Percentiles rank a stretch among this genome's conserved stretches.
Evolutionary conservation across 352 stramenopile species (phyloP).

Genomic region (Chrysophaeum taylorii): DNA sequence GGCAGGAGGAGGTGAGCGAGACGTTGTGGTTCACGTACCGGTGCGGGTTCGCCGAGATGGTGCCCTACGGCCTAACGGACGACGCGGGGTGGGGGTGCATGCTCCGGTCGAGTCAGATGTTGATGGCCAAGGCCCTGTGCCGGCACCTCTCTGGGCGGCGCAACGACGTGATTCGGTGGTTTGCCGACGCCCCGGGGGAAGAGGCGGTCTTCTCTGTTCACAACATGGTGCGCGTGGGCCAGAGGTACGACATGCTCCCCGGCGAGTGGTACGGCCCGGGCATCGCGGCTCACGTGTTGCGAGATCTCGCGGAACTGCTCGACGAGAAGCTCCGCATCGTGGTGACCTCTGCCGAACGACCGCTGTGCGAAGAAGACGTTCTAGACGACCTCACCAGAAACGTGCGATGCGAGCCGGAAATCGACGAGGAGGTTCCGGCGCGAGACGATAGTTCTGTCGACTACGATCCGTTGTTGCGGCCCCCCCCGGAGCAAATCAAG

Average conservation of each 20-base stretch:
- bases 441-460: slow-evolving; percentile 32
- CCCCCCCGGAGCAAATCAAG: slow-evolving; percentile 38
- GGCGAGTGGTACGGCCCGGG: slow-evolving; percentile 74
- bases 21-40: slow-evolving; percentile 69
- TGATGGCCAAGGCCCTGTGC: slow-evolving; percentile 60
- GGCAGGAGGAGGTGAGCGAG: background rate
- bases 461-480: slow-evolving; percentile 61
- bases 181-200: slow-evolving; percentile 53
- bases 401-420: background rate
- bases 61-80: slow-evolving; percentile 55
- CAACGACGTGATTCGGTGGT: slow-evolving; percentile 48
- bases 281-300: slow-evolving; percentile 59
- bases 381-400: slow-evolving; percentile 6
- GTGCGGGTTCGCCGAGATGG: slow-evolving; percentile 59
- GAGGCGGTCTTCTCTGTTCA: slow-evolving; percentile 64
- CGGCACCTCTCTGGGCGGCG: slow-evolving; percentile 30
- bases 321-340: slow-evolving; percentile 55
- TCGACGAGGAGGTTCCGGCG: background rate
- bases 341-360: slow-evolving; percentile 23
- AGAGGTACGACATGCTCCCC: slow-evolving; percentile 68
- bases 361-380: background rate
- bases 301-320: slow-evolving; percentile 64
- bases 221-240: slow-evolving; percentile 52
- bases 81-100: slow-evolving; percentile 76
- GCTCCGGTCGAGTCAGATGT: slow-evolving; percentile 69